These are phyloP conservation scores for Pyrenula aspistea DNA, from an alignment of 495 filamentous ascomycete species.

Conservation along the genomic window DNA sequence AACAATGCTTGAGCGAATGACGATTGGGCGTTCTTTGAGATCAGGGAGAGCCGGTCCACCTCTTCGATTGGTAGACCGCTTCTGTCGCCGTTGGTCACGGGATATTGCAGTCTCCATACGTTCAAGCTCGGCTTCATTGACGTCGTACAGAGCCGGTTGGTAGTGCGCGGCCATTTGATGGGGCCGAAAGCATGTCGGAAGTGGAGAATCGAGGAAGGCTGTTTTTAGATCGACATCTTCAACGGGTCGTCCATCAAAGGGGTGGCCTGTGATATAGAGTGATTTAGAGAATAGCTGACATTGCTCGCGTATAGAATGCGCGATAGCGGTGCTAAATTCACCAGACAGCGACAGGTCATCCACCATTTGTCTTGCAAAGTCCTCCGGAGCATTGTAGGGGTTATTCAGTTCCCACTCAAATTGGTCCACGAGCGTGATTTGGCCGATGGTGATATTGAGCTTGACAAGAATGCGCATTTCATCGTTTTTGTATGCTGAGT, in stretches of 20 bases:
- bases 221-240: constrained; percentile 80
- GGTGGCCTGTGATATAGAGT: constrained; percentile 83
- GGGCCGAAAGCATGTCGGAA: constrained; percentile 73
- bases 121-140: constrained; percentile 84
- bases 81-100: constrained; percentile 84
- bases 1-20: constrained; percentile 80
- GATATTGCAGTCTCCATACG: constrained; percentile 84
- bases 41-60: constrained; percentile 92
- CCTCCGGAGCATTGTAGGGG: constrained; percentile 80
- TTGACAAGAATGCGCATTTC: constrained; percentile 96
- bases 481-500: constrained; percentile 92
- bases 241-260: constrained; percentile 86
- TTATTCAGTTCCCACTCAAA: constrained; percentile 99
- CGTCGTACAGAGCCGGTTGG: constrained; percentile 82
- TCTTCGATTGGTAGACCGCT: constrained; percentile 84
- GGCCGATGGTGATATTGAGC: constrained; percentile 94
- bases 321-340: constrained; percentile 95
- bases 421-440: constrained; percentile 88
- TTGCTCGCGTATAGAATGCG: constrained; percentile 93
- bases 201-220: constrained; percentile 76
- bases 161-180: constrained; percentile 87
- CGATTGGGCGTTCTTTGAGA: constrained; percentile 86
- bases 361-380: constrained; percentile 83
- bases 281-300: constrained; percentile 86
- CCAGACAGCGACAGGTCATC: constrained; percentile 84